Evolutionary conservation across 2,329 filamentous ascomycete genomes (phyloP), one percentile per base, ranked within the genome.

Genomic region (Epichloe bromicola): DNA sequence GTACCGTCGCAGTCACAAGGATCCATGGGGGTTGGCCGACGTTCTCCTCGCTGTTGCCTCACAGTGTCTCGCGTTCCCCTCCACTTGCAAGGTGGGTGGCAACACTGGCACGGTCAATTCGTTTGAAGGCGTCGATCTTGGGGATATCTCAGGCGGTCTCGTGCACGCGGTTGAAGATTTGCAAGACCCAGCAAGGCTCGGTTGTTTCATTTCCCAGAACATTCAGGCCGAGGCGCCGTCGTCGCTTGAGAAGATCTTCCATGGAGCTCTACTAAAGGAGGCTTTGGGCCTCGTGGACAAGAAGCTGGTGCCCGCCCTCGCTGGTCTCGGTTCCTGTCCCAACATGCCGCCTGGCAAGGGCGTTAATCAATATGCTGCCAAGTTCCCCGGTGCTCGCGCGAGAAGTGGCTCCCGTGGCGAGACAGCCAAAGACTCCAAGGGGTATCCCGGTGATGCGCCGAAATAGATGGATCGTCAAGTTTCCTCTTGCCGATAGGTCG

Each of bases 21-120:
- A 74, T 53, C 67, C 68, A 19, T 62, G 74, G 5, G 73, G 73
- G 2, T 59, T 65, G 20, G 59, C 67, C 46, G 59, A 63, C 49
- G 46, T 65, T 10, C 72, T 75, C 53, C 51, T 70, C 34, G 67
- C 63, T 54, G 57, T 67, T 2, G 6, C 58, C 4, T 38, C 61
- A 57, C 33, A 68, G 64, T 52, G 67, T 77, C 26, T 40, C 14
- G 37, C 26, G n/a, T 41, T 46, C 26, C 37, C 20, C 5, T n/a
- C 34, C 11, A 46, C 33, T 3, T 46, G 44, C 44, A 30, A 46
- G 2, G 3, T 53, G 3, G 75, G 75, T 19, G 75, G 75, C 14
- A 79, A 79, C 55, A 67, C 67, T 4, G 73, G 74, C 19, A 66
- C 63, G 6, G 66, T 72, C 15, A 71, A 78, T 60, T 71, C 66